Base-by-base conservation (phyloP, 805 yeast species). In the Debaryomyces prosopidis region DNA sequence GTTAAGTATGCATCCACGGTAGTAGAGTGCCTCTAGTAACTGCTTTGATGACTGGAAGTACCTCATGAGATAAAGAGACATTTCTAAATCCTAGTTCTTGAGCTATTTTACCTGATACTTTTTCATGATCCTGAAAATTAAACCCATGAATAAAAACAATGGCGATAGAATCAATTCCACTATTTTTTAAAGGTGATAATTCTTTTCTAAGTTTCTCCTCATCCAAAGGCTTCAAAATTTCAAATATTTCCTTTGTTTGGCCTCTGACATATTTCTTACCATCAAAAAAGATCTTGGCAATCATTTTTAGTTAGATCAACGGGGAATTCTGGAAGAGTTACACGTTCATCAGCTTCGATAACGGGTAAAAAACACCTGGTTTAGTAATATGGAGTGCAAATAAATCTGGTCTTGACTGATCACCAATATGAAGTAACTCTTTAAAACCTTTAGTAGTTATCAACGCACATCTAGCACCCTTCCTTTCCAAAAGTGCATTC, bases 1-100 rank as follows among this genome's bases (percentile, higher is more conserved):
- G 94, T 85, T 42, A 89, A 66, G 60, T 88, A 88, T 1, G 96
- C 89, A 66, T 89, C 95, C 1, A 89, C 91, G 14, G 83, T 80
- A 1, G 90, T 77, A 11, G 94, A 86, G 51, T 85, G 85, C 91
- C 87, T 45, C 96, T 73, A 17, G 87, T 79, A 31, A 88, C 82
- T 35, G 79, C 77, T 60, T 85, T 86, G 53, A 89, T 84, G 89
- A 87, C 85, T 8, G 96, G 94, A 33, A 86, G 79, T 8, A 87
- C 68, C 53, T 82, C 76, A 17, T 81, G 77, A 0, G 92, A 85
- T 10, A 87, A 68, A 0, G 92, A 84, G 28, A 88, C 73, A 58
- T 85, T 84, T 1, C 67, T 58, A 59, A 88, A 88, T 1, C 96
- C 96, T 12, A 87, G 58, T 45, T 77, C 73, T 19, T 65, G 46